phyloP scores from a whole-genome alignment of 2,329 filamentous ascomycete species.

The Colletotrichum abscissum region DNA sequence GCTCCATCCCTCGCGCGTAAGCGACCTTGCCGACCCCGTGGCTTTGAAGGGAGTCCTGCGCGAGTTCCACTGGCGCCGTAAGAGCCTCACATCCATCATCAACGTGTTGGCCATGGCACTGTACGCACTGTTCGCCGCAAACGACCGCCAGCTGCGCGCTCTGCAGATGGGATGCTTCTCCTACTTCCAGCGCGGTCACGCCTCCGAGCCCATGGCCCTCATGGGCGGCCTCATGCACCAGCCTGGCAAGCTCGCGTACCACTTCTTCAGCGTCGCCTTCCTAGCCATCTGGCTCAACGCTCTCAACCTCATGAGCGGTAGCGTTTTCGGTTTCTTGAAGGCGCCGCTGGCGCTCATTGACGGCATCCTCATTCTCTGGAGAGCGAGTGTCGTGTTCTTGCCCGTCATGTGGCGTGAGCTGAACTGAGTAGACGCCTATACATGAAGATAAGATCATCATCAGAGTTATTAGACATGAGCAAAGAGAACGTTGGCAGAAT shows the following conservation, averaged over 20 bases:
- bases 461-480: constrained; percentile 22
- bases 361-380: constrained; percentile 79
- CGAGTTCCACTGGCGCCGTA: constrained; percentile 88
- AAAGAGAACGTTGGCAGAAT: constrained; percentile 13
- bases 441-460: background rate
- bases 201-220: constrained; percentile 83
- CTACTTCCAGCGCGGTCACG: constrained; percentile 85
- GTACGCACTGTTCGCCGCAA: constrained; percentile 90
- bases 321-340: constrained; percentile 64
- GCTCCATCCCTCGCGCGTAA: constrained; percentile 75
- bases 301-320: constrained; percentile 50
- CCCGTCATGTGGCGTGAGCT: constrained; percentile 82
- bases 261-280: constrained; percentile 95
- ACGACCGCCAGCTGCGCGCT: constrained; percentile 79
- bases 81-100: constrained; percentile 85
- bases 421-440: constrained; percentile 28
- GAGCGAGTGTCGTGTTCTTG: constrained; percentile 83
- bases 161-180: constrained; percentile 91
- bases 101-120: constrained; percentile 98
- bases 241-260: constrained; percentile 83
- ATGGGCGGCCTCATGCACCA: constrained; percentile 84
- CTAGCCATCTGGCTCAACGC: constrained; percentile 80
- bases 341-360: constrained; percentile 74
- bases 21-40: constrained; percentile 74
- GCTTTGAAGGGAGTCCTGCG: constrained; percentile 77